Conservation (phyloP, 345 rosid species). For the Barbarea vulgaris region DNA sequence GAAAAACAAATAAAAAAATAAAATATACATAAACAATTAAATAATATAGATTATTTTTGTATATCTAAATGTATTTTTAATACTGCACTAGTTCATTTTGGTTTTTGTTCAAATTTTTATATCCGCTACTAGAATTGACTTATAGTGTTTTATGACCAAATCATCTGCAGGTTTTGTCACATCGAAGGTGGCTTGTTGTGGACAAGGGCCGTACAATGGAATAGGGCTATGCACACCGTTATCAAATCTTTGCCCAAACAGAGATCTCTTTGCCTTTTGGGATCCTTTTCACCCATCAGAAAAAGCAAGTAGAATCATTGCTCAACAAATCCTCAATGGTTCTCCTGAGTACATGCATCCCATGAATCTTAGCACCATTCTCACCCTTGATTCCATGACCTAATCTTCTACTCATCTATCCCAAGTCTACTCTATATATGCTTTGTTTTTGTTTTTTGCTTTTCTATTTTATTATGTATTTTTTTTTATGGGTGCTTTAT, state of each 20-base stretch:
- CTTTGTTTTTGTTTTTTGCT: neutral
- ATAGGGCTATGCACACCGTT: constrained; percentile 66
- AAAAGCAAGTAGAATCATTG: constrained; percentile 67
- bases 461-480: constrained; percentile 6
- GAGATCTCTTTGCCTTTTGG: constrained; percentile 69
- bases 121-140: neutral
- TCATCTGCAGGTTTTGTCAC: constrained; percentile 57
- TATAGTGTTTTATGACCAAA: neutral
- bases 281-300: constrained; percentile 88
- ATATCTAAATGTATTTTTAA: too few relatives aligned
- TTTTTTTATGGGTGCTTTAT: constrained; percentile 8
- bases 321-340: constrained; percentile 52
- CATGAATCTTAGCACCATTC: constrained; percentile 71
- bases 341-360: constrained; percentile 66
- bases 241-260: constrained; percentile 65
- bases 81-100: neutral
- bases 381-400: constrained; percentile 57
- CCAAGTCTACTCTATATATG: constrained; percentile 10
- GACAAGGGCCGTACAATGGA: constrained; percentile 81
- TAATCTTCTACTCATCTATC: constrained; percentile 10
- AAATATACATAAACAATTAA: neutral
- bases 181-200: constrained; percentile 74
- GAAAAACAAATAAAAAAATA: neutral
- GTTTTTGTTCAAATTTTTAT: neutral
- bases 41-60: too few relatives aligned